Base-by-base conservation (phyloP, 2,329 filamentous ascomycete genomes). In the Didymella keratinophila region DNA sequence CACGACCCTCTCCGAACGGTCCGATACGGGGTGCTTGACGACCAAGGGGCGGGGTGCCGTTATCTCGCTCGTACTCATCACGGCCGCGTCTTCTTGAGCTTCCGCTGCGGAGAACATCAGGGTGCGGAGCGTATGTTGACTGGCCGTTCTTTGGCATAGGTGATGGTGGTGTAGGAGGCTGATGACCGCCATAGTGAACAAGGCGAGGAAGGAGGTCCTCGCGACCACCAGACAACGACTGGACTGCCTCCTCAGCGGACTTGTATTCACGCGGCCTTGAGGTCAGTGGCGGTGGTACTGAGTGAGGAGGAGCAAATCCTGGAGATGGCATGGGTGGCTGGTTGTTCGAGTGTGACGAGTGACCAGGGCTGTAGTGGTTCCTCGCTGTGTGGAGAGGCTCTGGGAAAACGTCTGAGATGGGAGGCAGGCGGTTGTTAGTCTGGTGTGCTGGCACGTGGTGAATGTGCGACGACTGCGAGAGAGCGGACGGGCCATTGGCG, bases 231-330 rank as follows among this genome's bases (percentile, higher is more conserved):
- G 93, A 89, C 62, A 99, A 79, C 64, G 95, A 92, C 57, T 92
- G 91, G 60, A 98, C 93, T 2, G 92, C 95, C 74, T 99, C 95
- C 76, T 99, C 95, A 12, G 95, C 95, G 3, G 94, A 97, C 70
- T 93, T 91, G 78, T 96, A 98, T 73, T 98, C 95, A 56, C 94
- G 86, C 11, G 88, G 83, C 59, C 94, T 87, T 20, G 76, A 73
- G 16, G 78, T 78, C 11, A 86, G 82, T 1, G 84, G 85, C 8
- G 81, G 78, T 46, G 84, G 82, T 66, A 82, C 69, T 52, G 79
- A 73, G 58, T 80, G 73, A 36, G 78, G 77, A 54, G 83, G 85
- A 27, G 88, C 87, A 66, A 92, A 91, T 59, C 89, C 86, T 2
- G 93, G 93, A 1, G 93, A 96, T 0, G 91, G 87, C 56, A 95